Evolutionary conservation across 257 asterid species (phyloP).

Genomic region (Petrea volubilis): DNA sequence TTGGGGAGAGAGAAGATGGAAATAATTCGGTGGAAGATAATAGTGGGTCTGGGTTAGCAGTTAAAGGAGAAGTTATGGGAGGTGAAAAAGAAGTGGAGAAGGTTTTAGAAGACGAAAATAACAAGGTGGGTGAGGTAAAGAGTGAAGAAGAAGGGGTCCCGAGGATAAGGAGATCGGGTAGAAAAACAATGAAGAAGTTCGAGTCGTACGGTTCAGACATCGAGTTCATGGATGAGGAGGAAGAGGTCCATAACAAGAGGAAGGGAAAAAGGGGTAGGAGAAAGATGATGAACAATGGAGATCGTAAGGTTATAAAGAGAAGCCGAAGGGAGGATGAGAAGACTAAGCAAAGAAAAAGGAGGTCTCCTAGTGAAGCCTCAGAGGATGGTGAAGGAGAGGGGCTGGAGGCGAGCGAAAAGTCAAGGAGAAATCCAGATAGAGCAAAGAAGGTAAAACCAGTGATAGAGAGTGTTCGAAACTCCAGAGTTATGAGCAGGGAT

Average conservation of each 20-base stretch:
- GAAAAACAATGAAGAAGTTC: not conserved
- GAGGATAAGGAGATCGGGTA: not conserved
- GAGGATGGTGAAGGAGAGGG: not conserved
- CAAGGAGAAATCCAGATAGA: not conserved
- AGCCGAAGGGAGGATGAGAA: not conserved
- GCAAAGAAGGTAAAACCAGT: not conserved
- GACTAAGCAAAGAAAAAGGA: not conserved
- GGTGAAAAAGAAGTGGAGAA: not conserved
- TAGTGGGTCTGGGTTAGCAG: not conserved
- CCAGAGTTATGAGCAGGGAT: constrained; percentile 5
- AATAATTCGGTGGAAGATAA: not conserved
- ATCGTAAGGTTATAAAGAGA: not conserved
- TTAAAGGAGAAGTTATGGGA: not conserved
- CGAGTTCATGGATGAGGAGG: not conserved
- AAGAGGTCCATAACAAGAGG: not conserved
- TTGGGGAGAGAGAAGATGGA: not conserved
- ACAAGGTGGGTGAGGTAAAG: not conserved
- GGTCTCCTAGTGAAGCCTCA: not conserved
- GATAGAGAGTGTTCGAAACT: not conserved
- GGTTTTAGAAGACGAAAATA: not conserved
- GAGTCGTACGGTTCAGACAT: not conserved
- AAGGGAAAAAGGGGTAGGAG: not conserved
- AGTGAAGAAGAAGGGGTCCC: not conserved
- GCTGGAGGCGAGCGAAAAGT: not conserved
- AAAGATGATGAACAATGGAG: not conserved